A percentile compares a stretch with the other conserved stretches of the same genome.
Conservation (phyloP, 805 yeast species). For the Ogataea glucozyma region DNA sequence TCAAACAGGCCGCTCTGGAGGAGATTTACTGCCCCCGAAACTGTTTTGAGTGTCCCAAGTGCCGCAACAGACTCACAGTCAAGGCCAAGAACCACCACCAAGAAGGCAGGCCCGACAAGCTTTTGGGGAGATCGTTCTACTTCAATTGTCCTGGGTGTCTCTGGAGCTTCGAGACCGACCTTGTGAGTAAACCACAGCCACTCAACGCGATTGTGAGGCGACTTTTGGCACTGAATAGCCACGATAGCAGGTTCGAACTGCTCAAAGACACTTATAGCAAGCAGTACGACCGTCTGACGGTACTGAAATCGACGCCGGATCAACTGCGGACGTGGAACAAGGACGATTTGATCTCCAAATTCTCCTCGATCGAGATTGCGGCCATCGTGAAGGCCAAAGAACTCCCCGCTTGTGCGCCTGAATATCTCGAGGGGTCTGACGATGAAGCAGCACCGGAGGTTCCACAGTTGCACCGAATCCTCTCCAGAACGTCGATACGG, state of each 20-base stretch:
- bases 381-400: slow-evolving; percentile 12
- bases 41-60: slow-evolving; percentile 39
- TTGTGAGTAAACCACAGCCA: slow-evolving; percentile 44
- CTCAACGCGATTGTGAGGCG: slow-evolving; percentile 34
- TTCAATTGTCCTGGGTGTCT: slow-evolving; percentile 41
- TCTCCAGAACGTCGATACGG: slow-evolving; percentile 15
- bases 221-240: slow-evolving; percentile 12
- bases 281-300: slow-evolving; percentile 18
- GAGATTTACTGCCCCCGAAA: slow-evolving; percentile 28
- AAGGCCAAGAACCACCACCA: slow-evolving; percentile 18
- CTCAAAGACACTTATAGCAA: slow-evolving; percentile 21
- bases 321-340: slow-evolving; percentile 9
- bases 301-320: slow-evolving; percentile 11
- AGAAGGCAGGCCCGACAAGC: slow-evolving; percentile 10
- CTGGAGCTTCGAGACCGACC: slow-evolving; percentile 39
- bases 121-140: slow-evolving; percentile 36
- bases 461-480: slow-evolving; percentile 25
- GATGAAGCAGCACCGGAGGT: not conserved
- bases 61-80: slow-evolving; percentile 24
- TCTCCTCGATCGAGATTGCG: slow-evolving; percentile 28
- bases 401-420: slow-evolving; percentile 5
- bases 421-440: not conserved
- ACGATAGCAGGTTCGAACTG: slow-evolving; percentile 15
- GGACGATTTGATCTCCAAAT: slow-evolving; percentile 16
- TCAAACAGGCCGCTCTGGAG: slow-evolving; percentile 9